Percentiles rank a stretch among this genome's conserved stretches.
Conservation (phyloP, 495 filamentous ascomycete genomes). For the Platismatia glauca region DNA sequence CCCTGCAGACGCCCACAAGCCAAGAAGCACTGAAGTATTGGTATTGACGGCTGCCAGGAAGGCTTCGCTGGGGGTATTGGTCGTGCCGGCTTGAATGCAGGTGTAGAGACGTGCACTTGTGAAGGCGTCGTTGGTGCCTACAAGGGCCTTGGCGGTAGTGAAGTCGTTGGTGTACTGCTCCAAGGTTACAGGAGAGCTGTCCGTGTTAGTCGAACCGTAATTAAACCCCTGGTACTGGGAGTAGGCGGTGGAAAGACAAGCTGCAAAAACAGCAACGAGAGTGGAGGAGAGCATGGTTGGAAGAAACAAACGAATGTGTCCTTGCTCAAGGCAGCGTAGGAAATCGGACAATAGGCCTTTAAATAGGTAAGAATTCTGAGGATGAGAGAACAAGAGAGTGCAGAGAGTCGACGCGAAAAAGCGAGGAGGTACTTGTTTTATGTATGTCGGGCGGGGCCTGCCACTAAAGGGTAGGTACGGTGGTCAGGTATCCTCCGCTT, state of each 20-base stretch:
- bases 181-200: conserved; percentile 53
- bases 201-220: conserved; percentile 58
- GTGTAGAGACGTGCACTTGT: conserved; percentile 61
- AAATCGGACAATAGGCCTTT: conserved; percentile 27
- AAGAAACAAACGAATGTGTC: conserved; percentile 27
- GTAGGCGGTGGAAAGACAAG: conserved; percentile 36
- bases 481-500: background rate
- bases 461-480: background rate
- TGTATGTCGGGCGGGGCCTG: background rate
- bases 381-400: background rate
- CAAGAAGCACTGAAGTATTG: conserved; percentile 63
- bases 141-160: conserved; percentile 56
- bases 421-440: background rate
- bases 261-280: conserved; percentile 35
- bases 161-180: conserved; percentile 64
- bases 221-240: conserved; percentile 66
- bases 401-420: background rate
- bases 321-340: conserved; percentile 17
- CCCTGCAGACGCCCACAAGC: conserved; percentile 70
- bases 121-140: conserved; percentile 58
- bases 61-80: conserved; percentile 13
- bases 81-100: conserved; percentile 34
- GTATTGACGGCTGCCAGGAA: conserved; percentile 74
- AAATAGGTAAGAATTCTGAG: conserved; percentile 14
- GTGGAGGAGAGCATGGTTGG: conserved; percentile 33